Conservation (phyloP, 768 basidiomycete genomes). For the Rhizopogon vulgaris region DNA sequence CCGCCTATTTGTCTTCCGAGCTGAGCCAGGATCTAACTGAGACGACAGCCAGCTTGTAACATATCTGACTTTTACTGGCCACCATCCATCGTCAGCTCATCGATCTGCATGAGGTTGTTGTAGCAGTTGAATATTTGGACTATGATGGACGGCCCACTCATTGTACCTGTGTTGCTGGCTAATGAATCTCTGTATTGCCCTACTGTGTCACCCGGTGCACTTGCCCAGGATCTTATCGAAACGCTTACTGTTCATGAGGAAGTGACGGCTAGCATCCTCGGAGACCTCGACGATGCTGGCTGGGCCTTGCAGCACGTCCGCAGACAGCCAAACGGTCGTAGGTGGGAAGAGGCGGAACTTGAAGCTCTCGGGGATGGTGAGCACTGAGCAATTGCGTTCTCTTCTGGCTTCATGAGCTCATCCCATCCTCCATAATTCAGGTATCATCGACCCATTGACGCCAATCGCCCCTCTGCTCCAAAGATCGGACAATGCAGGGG, state of each 20-base stretch:
- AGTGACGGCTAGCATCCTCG: constrained; percentile 48
- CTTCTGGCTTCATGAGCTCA: constrained; percentile 7
- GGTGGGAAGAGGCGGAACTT: constrained; percentile 71
- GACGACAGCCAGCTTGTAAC: neutral
- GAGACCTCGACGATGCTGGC: constrained; percentile 46
- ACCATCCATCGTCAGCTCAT: neutral
- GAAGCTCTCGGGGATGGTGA: constrained; percentile 58
- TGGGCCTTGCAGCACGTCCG: constrained; percentile 71
- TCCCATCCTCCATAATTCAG: constrained; percentile 26
- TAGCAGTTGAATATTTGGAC: constrained; percentile 2
- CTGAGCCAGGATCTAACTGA: neutral
- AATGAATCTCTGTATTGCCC: constrained; percentile 59
- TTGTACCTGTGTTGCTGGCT: constrained; percentile 56
- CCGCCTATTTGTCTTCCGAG: neutral
- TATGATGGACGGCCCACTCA: constrained; percentile 40
- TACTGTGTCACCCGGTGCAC: constrained; percentile 46
- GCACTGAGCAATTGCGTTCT: constrained; percentile 6
- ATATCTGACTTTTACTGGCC: neutral
- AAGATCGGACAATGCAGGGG: constrained; percentile 26
- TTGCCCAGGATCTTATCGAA: constrained; percentile 55
- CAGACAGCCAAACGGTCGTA: constrained; percentile 48
- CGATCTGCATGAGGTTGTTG: neutral
- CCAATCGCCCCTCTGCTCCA: constrained; percentile 50
- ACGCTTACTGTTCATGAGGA: constrained; percentile 40
- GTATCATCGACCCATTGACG: constrained; percentile 39